Evolutionary conservation across 805 yeast genomes (phyloP).

Genomic region (Candida stauntonica): DNA sequence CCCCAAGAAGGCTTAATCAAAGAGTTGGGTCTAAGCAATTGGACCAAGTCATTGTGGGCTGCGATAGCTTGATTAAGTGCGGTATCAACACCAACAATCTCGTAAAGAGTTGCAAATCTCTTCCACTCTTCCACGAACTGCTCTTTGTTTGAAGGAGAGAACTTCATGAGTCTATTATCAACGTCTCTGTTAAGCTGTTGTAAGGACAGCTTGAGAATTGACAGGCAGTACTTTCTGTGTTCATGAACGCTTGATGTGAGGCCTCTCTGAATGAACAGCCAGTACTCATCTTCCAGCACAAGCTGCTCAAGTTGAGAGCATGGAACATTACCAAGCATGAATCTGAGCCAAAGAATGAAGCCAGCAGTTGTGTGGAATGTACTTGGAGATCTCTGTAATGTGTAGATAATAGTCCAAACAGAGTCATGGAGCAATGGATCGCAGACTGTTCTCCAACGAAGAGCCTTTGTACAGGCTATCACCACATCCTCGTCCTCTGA

Average conservation of each 20-base stretch:
- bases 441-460: constrained; percentile 50
- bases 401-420: constrained; percentile 45
- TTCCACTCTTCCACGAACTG: constrained; percentile 55
- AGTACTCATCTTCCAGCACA: constrained; percentile 35
- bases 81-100: constrained; percentile 78
- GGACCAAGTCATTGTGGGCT: constrained; percentile 58
- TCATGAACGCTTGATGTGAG: constrained; percentile 57
- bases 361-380: constrained; percentile 38
- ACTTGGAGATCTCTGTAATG: constrained; percentile 29
- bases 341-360: constrained; percentile 53
- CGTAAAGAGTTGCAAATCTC: constrained; percentile 67
- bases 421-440: constrained; percentile 24
- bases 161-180: constrained; percentile 27
- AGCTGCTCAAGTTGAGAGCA: constrained; percentile 3
- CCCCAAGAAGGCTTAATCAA: constrained; percentile 68
- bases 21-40: constrained; percentile 45
- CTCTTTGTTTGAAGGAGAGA: constrained; percentile 9
- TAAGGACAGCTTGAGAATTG: constrained; percentile 60
- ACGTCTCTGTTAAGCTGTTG: constrained; percentile 35
- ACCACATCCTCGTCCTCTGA: constrained; percentile 37
- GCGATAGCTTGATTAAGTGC: constrained; percentile 84
- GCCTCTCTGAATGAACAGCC: constrained; percentile 55
- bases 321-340: constrained; percentile 30
- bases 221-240: constrained; percentile 60
- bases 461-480: constrained; percentile 32